Percentiles rank a stretch among this genome's conserved stretches.
Evolutionary conservation across 2,329 filamentous ascomycete species (phyloP).

Genomic region (Hymenoscyphus occultus): DNA sequence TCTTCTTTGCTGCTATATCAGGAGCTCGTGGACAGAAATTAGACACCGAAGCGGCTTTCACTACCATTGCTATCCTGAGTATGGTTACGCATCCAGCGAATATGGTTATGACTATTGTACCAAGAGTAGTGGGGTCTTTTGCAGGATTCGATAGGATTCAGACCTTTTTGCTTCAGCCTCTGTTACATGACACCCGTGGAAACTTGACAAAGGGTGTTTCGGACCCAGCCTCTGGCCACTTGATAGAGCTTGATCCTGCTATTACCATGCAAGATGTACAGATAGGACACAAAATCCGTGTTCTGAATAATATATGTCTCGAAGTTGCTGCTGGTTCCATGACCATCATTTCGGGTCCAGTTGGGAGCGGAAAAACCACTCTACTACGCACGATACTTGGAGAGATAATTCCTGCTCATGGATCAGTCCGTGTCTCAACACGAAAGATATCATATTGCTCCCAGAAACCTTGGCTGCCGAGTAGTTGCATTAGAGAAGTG

Average conservation of each 20-base stretch:
- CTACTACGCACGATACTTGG: conserved; percentile 35
- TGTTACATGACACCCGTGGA: neutral
- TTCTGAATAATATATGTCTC: conserved; percentile 20
- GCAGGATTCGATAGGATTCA: conserved; percentile 29
- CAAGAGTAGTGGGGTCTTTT: conserved; percentile 19
- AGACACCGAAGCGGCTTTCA: conserved; percentile 25
- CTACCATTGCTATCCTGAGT: conserved; percentile 22
- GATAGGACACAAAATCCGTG: conserved; percentile 8
- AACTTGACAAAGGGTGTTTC: conserved; percentile 5
- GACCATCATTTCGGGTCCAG: conserved; percentile 28
- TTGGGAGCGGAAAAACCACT: conserved; percentile 36
- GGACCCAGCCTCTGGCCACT: neutral
- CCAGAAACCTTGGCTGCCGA: conserved; percentile 41
- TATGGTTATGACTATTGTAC: conserved; percentile 27
- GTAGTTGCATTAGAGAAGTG: conserved; percentile 35
- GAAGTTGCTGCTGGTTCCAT: conserved; percentile 18
- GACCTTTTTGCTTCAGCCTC: conserved; percentile 20
- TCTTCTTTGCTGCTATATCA: conserved; percentile 21
- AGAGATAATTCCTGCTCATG: conserved; percentile 29
- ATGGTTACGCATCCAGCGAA: conserved; percentile 24
- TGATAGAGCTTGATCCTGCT: conserved; percentile 6
- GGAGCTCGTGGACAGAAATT: conserved; percentile 15
- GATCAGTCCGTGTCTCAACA: conserved; percentile 32
- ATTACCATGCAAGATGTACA: conserved; percentile 14
- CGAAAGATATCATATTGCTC: conserved; percentile 38